Conservation (phyloP, 768 basidiomycete genomes). For the Naganishia vishniacii region DNA sequence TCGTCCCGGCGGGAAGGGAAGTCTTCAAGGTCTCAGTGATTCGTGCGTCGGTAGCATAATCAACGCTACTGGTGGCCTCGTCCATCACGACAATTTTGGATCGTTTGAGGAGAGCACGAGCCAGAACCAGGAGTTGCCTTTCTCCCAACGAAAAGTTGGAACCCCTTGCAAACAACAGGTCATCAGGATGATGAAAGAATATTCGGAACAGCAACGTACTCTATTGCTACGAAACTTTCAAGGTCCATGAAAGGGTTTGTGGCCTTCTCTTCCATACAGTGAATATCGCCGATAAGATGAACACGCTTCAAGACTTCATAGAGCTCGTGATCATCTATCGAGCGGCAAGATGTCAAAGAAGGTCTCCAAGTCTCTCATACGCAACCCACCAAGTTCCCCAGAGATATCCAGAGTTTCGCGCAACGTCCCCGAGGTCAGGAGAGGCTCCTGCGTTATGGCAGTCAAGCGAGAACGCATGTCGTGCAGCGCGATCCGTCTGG, state of each 20-base stretch:
- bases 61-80: slow-evolving; percentile 47
- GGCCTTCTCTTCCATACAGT: slow-evolving; percentile 22
- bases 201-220: slow-evolving; percentile 20
- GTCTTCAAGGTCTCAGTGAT: slow-evolving; percentile 44
- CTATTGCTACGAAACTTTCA: slow-evolving; percentile 42
- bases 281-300: slow-evolving; percentile 29
- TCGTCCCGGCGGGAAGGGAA: slow-evolving; percentile 37
- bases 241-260: slow-evolving; percentile 34
- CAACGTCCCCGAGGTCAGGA: slow-evolving; percentile 44
- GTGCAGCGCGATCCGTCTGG: slow-evolving; percentile 30
- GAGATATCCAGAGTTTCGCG: slow-evolving; percentile 45
- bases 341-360: background rate
- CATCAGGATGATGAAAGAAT: background rate
- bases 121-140: slow-evolving; percentile 45
- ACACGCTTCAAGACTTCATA: slow-evolving; percentile 42
- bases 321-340: slow-evolving; percentile 40
- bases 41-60: slow-evolving; percentile 48
- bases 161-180: background rate
- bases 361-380: background rate
- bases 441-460: slow-evolving; percentile 47
- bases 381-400: slow-evolving; percentile 30
- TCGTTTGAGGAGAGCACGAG: slow-evolving; percentile 41
- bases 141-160: slow-evolving; percentile 45
- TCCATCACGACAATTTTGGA: slow-evolving; percentile 47
- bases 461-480: slow-evolving; percentile 41